Base-by-base conservation (phyloP, 768 basidiomycete genomes). In the Holtermanniella nyarrowii region DNA sequence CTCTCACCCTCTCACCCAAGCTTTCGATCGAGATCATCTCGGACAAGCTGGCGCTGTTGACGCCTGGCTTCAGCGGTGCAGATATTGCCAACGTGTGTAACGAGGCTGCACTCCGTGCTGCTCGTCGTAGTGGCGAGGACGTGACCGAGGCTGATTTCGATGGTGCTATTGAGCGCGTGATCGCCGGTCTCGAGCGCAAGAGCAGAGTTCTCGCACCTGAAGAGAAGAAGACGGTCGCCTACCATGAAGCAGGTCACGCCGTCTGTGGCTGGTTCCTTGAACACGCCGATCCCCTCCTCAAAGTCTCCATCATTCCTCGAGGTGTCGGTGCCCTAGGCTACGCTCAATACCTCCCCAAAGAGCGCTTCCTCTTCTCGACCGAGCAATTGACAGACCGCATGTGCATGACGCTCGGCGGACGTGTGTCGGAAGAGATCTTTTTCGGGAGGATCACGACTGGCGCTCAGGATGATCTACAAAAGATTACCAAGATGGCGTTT, bases 21-120 rank as follows among this genome's bases (percentile, higher is more conserved):
- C 47, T 74, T 49, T 37, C 53, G 13, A 39, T 59, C 46, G 57
- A 66, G 5, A 68, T 73, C 16, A 78, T 96, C 54, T 84, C 91
- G 1, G 86, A 91, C 65, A 96, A 96, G 73, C 81, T 99, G 48
- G 89, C 87, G 2, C 86, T 96, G 18, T 81, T 97, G 40, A 97
- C 95, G 0, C 93, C 95, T 18, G 95, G 95, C 0, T 97, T 99
- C 75, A 95, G 90, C 13, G 95, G 95, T 59, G 95, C 95, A 2
- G 95, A 99, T 68, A 93, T 99, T 59, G 95, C 95, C 54, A 99
- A 99, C 63, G 93, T 97, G 18, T 95, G 89, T 71, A 99, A 99
- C 70, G 95, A 99, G 71, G 89, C 89, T 24, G 95, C 95, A 0
- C 76, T 99, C 27, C 86, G 91, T 53, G 93, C 93, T 16, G 95